Percentiles rank a stretch among this genome's conserved stretches.
These are phyloP conservation scores for Curvularia sp. DNA, from an alignment of 2,329 filamentous ascomycete genomes.

Conservation along the genomic window DNA sequence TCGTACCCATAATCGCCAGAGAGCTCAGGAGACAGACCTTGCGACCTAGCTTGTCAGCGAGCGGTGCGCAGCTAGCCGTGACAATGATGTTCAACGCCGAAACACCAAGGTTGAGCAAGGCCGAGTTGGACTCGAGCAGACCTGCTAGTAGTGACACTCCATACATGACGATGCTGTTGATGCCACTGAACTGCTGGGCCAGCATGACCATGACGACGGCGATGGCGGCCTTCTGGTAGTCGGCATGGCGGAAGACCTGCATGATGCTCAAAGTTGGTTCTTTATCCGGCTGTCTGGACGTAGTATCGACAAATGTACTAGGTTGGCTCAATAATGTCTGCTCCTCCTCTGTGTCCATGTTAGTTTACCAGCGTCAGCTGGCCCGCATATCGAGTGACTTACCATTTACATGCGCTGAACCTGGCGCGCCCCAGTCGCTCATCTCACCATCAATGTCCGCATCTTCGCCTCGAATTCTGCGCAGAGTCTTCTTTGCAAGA, in stretches of 20 bases:
- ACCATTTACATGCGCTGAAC: constrained; percentile 41
- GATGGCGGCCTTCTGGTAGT: constrained; percentile 81
- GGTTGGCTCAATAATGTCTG: constrained; percentile 68
- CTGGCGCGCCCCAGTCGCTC: constrained; percentile 55
- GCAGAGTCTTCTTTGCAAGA: constrained; percentile 71
- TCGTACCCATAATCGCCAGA: constrained; percentile 82
- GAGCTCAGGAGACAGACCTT: constrained; percentile 85
- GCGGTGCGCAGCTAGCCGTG: constrained; percentile 79
- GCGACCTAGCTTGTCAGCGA: constrained; percentile 86
- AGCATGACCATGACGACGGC: constrained; percentile 94
- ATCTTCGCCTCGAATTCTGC: constrained; percentile 74
- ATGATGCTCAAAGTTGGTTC: constrained; percentile 54
- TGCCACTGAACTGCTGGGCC: constrained; percentile 86
- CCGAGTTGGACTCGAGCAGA: constrained; percentile 81
- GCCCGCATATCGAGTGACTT: constrained; percentile 4
- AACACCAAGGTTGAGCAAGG: constrained; percentile 84
- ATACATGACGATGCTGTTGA: constrained; percentile 99
- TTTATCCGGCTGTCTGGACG: constrained; percentile 36
- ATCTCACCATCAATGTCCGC: constrained; percentile 78
- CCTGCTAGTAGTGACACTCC: constrained; percentile 86
- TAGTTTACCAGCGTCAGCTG: constrained; percentile 12
- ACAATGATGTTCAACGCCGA: constrained; percentile 85
- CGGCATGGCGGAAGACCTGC: constrained; percentile 69
- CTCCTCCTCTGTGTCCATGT: constrained; percentile 64
- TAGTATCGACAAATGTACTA: constrained; percentile 35